phyloP scores from a whole-genome alignment of 495 filamentous ascomycete species.

The Xylaria palmicola region DNA sequence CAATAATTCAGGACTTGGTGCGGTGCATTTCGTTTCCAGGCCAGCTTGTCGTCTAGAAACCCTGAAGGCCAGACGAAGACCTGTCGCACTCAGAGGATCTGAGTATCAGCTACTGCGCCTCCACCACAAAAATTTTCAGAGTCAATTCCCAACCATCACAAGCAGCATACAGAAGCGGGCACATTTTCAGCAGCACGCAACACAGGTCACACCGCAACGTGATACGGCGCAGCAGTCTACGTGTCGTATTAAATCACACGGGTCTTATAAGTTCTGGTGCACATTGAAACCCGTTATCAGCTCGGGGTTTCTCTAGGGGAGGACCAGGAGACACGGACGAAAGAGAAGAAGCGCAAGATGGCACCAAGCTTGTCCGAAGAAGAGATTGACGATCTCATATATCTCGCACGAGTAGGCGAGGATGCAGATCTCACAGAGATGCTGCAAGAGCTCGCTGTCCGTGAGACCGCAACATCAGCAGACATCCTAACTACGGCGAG shows the following conservation, averaged over 20 bases:
- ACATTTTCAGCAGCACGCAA: not conserved
- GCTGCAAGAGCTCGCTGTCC: conserved; percentile 55
- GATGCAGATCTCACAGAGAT: conserved; percentile 63
- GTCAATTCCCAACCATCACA: not conserved
- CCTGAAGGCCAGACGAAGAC: not conserved
- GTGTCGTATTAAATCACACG: not conserved
- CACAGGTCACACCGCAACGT: not conserved
- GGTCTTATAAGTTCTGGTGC: not conserved
- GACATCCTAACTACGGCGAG: conserved; percentile 63
- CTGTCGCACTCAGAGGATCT: not conserved
- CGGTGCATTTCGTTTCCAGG: not conserved
- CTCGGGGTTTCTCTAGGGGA: not conserved
- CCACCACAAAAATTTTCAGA: conserved; percentile 21
- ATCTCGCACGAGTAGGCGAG: conserved; percentile 75
- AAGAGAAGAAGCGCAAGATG: conserved; percentile 29
- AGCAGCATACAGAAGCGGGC: not conserved
- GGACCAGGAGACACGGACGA: not conserved
- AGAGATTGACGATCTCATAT: conserved; percentile 83
- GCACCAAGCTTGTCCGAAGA: conserved; percentile 62
- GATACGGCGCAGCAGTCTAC: conserved; percentile 1
- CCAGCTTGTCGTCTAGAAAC: not conserved
- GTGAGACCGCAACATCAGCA: conserved; percentile 50
- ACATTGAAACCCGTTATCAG: not conserved
- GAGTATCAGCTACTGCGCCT: not conserved
- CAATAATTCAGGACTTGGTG: not conserved